phyloP scores from a whole-genome alignment of 164 flowering plant genomes.

The grape (Vitis vinifera) region ASM3070453v1 NC_081817.1:28204501-28205000 shows the following conservation, averaged over 20 bases:
- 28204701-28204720: neutral
- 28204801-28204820: conserved; percentile 5
- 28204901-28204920: neutral
- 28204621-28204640: neutral
- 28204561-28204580: neutral
- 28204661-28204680: neutral
- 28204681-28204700: conserved; percentile 10
- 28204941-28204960: neutral
- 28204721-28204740: neutral
- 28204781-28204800: conserved; percentile 1
- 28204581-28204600: conserved; percentile 10
- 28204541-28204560: neutral
- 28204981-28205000: neutral
- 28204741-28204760: neutral
- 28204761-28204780: neutral
- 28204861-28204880: neutral
- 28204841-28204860: conserved; percentile 4
- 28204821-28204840: neutral
- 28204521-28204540: neutral
- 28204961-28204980: neutral
- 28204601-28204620: conserved; percentile 14
- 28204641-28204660: conserved; percentile 12
- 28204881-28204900: neutral
- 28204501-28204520: neutral
- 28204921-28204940: neutral